These are phyloP conservation scores for Astrocystis sublimbata DNA, from an alignment of 495 filamentous ascomycete genomes.

Conservation along the genomic window DNA sequence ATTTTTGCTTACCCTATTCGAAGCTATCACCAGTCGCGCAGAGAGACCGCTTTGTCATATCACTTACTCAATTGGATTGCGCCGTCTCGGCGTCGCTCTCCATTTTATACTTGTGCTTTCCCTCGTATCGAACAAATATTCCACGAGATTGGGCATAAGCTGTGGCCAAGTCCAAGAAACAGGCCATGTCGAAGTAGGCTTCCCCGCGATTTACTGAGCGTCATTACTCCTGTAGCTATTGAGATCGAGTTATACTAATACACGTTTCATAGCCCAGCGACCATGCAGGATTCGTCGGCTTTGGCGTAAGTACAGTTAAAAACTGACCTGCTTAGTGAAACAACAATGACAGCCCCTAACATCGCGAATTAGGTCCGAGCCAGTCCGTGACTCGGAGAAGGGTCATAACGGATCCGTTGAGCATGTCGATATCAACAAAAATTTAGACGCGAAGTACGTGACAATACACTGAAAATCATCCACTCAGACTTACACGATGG, in stretches of 20 bases:
- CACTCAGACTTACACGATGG: slow-evolving; percentile 3
- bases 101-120: background rate
- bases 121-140: background rate
- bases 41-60: background rate
- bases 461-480: background rate
- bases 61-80: background rate
- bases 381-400: slow-evolving; percentile 19
- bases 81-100: background rate
- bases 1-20: background rate
- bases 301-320: slow-evolving; percentile 2
- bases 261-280: background rate
- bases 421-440: slow-evolving; percentile 53
- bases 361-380: background rate
- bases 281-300: background rate
- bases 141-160: background rate
- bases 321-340: background rate
- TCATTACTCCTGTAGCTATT: background rate
- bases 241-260: background rate
- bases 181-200: slow-evolving; percentile 7
- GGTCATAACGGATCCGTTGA: slow-evolving; percentile 27
- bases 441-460: slow-evolving; percentile 51
- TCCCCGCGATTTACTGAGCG: background rate
- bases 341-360: background rate
- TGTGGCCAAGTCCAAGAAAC: slow-evolving; percentile 8
- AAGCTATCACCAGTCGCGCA: background rate